Percentiles rank a stretch among this genome's conserved stretches.
Evolutionary conservation across 2,329 filamentous ascomycete species (phyloP).

Genomic region (Rhinocladiella similis): DNA sequence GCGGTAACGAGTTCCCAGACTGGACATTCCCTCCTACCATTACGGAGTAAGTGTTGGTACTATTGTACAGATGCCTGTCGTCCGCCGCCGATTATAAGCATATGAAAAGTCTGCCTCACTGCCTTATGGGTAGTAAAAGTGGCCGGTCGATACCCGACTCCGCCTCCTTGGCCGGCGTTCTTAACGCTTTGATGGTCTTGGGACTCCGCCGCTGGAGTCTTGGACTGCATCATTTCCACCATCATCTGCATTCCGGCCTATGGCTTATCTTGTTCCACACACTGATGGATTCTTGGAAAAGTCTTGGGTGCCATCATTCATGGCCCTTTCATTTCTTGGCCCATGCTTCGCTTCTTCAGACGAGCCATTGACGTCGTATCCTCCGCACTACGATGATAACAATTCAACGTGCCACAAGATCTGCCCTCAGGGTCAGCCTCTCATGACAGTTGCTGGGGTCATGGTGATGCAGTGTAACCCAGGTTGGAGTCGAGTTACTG

Average conservation of each 20-base stretch:
- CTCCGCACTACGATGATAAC: neutral
- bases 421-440: neutral
- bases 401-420: neutral
- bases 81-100: no score
- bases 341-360: neutral
- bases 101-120: no score
- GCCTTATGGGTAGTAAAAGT: no score
- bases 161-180: neutral
- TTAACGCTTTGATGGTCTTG: neutral
- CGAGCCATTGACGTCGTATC: neutral
- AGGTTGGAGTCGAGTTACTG: no score
- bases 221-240: neutral
- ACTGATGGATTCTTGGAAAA: neutral
- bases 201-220: neutral
- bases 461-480: slow-evolving; percentile 1
- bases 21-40: no score
- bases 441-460: no score
- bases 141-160: neutral
- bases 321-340: neutral
- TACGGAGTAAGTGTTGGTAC: no score
- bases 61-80: no score
- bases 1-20: no score
- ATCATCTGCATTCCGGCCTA: no score
- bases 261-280: no score
- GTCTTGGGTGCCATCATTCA: neutral